These are phyloP conservation scores for Trametes versicolor DNA, from an alignment of 1,284 basidiomycete genomes.

Conservation along the genomic window DNA sequence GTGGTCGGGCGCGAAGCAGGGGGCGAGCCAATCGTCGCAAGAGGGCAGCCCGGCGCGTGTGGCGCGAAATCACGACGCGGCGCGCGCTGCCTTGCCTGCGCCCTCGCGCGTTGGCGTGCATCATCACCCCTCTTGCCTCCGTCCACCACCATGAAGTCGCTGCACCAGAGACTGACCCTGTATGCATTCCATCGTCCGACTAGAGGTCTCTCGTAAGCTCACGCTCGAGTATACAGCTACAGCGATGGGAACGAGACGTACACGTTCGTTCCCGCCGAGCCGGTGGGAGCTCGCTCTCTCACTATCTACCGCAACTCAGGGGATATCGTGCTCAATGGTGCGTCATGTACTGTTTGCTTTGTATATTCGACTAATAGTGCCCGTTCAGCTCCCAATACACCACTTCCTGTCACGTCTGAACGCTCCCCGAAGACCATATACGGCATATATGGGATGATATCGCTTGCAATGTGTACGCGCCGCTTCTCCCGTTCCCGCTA, in stretches of 20 bases:
- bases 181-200: conserved; percentile 44
- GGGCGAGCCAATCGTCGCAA: conserved; percentile 18
- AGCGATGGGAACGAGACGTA: conserved; percentile 77
- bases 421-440: conserved; percentile 74
- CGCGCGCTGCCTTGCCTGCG: conserved; percentile 32
- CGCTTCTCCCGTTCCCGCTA: neutral
- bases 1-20: conserved; percentile 35
- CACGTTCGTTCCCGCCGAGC: conserved; percentile 76
- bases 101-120: conserved; percentile 30
- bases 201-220: conserved; percentile 30
- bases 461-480: conserved; percentile 83
- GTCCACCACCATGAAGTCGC: conserved; percentile 64
- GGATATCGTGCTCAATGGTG: conserved; percentile 76
- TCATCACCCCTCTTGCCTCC: conserved; percentile 35
- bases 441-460: conserved; percentile 89
- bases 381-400: conserved; percentile 61
- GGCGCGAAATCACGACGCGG: conserved; percentile 34
- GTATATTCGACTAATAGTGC: conserved; percentile 17
- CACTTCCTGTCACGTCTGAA: conserved; percentile 61
- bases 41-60: conserved; percentile 29
- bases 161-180: conserved; percentile 79
- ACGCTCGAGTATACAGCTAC: conserved; percentile 55
- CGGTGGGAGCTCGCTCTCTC: conserved; percentile 68
- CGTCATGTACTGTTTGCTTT: conserved; percentile 40
- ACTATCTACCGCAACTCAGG: conserved; percentile 77